Conservation (phyloP, 2,329 filamentous ascomycete species). For the Gremmenia infestans region DNA sequence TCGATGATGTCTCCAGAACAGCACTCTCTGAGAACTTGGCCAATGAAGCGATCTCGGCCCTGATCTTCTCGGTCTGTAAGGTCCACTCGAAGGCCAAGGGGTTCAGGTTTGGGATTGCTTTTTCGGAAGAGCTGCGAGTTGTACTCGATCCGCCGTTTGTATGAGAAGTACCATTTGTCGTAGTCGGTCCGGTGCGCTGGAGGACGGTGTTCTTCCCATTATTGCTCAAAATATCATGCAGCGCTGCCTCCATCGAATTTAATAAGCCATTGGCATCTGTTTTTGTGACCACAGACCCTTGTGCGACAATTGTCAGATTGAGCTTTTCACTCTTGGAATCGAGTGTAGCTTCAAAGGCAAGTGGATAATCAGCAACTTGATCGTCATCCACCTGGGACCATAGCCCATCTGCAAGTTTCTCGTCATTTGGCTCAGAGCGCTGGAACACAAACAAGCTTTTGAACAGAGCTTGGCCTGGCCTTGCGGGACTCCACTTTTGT, state of each 20-base stretch:
- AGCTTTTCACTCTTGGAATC: constrained; percentile 41
- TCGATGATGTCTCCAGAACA: constrained; percentile 55
- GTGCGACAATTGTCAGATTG: constrained; percentile 54
- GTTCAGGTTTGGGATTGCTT: neutral
- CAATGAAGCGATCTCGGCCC: constrained; percentile 58
- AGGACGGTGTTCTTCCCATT: constrained; percentile 13
- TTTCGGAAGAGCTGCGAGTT: neutral
- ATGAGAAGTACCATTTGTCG: neutral
- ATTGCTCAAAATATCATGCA: constrained; percentile 16
- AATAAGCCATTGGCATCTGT: constrained; percentile 37
- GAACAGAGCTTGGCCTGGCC: constrained; percentile 56
- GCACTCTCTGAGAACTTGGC: constrained; percentile 46
- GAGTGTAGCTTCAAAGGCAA: constrained; percentile 71
- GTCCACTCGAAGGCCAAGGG: constrained; percentile 60
- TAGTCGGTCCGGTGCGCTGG: neutral
- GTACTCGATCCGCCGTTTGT: neutral
- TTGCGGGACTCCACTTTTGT: constrained; percentile 66
- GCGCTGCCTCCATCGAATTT: constrained; percentile 34
- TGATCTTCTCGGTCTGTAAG: constrained; percentile 45
- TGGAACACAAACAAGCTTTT: constrained; percentile 83
- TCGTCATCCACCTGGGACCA: constrained; percentile 52
- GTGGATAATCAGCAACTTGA: constrained; percentile 43
- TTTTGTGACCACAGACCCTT: constrained; percentile 39
- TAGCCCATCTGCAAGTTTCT: constrained; percentile 31
- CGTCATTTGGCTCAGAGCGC: constrained; percentile 35